phyloP scores from a whole-genome alignment of 179 eudicot genomes.

The Heliamphora pulchella region DNA sequence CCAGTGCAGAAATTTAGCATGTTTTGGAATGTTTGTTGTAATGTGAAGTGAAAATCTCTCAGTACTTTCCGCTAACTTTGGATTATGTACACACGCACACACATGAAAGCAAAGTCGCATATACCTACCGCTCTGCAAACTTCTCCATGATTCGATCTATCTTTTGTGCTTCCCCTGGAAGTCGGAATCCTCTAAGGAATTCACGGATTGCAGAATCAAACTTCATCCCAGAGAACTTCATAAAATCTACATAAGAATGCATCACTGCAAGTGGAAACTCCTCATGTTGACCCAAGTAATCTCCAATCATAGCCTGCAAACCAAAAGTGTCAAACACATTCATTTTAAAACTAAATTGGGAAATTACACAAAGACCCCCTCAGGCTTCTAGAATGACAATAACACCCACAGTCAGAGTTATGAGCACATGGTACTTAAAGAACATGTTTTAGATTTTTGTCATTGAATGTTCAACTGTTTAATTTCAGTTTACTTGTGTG shows the following conservation, averaged over 20 bases:
- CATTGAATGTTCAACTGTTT: too few relatives aligned
- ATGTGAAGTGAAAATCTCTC: background rate
- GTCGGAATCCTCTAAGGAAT: slow-evolving; percentile 85
- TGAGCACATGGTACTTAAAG: background rate
- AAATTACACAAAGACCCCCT: background rate
- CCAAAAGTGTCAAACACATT: slow-evolving; percentile 13
- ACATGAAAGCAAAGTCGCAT: slow-evolving; percentile 2
- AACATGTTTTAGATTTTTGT: background rate
- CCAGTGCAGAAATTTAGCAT: background rate
- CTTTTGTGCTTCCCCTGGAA: slow-evolving; percentile 99
- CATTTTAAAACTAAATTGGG: background rate
- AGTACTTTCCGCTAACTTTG: background rate
- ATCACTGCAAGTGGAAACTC: slow-evolving; percentile 89
- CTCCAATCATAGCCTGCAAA: slow-evolving; percentile 92
- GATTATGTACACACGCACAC: background rate
- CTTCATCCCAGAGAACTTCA: slow-evolving; percentile 83
- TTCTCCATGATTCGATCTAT: slow-evolving; percentile 98
- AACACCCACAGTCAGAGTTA: background rate
- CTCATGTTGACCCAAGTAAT: slow-evolving; percentile 95
- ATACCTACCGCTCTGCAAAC: slow-evolving; percentile 90
- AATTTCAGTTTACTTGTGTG: background rate
- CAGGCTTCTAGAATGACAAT: background rate
- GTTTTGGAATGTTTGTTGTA: background rate
- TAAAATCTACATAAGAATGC: slow-evolving; percentile 95
- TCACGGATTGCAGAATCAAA: slow-evolving; percentile 88